A percentile compares a stretch with the other conserved stretches of the same genome.
phyloP scores from a whole-genome alignment of 768 basidiomycete genomes.

The Sistotremastrum niveocremeum region DNA sequence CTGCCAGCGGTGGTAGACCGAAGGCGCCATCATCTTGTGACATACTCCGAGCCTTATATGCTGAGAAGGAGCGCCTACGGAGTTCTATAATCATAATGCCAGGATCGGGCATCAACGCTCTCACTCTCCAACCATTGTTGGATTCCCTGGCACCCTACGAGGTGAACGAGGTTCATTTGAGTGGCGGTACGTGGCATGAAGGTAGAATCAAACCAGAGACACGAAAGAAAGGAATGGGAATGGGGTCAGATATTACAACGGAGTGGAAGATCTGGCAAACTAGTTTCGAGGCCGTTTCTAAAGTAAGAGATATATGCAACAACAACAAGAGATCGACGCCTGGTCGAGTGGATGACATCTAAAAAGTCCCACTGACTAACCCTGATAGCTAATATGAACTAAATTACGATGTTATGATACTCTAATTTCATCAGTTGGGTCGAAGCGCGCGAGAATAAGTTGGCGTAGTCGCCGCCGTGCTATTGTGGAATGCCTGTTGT shows the following conservation, averaged over 20 bases:
- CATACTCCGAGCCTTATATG: constrained; percentile 8
- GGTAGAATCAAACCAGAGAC: constrained; percentile 30
- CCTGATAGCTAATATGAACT: too few relatives aligned
- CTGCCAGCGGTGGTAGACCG: constrained; percentile 37
- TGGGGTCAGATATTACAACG: constrained; percentile 31
- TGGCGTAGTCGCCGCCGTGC: constrained; percentile 36
- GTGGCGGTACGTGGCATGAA: constrained; percentile 52
- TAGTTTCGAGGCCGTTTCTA: constrained; percentile 32
- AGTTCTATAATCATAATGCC: constrained; percentile 36
- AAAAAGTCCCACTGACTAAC: too few relatives aligned
- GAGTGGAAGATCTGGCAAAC: constrained; percentile 67
- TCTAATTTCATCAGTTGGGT: too few relatives aligned
- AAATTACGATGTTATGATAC: neutral
- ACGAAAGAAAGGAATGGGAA: constrained; percentile 48
- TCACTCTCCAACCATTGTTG: constrained; percentile 38
- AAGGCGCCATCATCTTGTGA: constrained; percentile 19
- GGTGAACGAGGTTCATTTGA: constrained; percentile 59
- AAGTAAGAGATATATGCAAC: constrained; percentile 3
- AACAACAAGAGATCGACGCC: too few relatives aligned
- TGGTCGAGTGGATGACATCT: too few relatives aligned
- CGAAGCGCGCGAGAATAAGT: constrained; percentile 9
- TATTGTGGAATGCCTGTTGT: constrained; percentile 59
- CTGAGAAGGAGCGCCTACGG: neutral
- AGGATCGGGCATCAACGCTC: constrained; percentile 59
- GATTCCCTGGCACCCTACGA: constrained; percentile 39